Evolutionary conservation across 306 rosid species (phyloP), one percentile per base, ranked within the genome.

Genomic region (Casuarina glauca): DNA sequence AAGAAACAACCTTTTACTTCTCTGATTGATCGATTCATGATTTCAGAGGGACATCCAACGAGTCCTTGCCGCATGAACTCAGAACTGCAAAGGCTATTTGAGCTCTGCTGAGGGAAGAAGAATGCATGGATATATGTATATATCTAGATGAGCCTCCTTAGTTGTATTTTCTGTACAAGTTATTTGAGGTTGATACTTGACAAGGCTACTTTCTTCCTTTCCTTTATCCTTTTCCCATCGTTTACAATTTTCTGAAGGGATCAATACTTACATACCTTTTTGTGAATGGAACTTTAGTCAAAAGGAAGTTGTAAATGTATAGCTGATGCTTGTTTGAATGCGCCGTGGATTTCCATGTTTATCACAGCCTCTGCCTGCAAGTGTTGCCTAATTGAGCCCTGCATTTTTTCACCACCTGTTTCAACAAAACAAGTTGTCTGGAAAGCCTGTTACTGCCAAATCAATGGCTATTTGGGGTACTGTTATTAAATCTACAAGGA

Each of bases 41-140:
- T 83, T 84, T 72, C 93, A 93, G 98, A 96, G 87, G 90, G 99
- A 93, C 82, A 88, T 96, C 73, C 96, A 96, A 83, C 88, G 84
- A 85, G 89, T 96, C 72, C 86, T 93, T 42, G 94, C 96, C 16
- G 96, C 94, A 0, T 93, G 88, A 91, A 69, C 51, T 67, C 46
- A 69, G 81, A 69, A 68, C 16, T 10, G 50, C 13, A 74, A 71
- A 74, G 63, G 42, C 70, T 52, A 26, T 26, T n/a, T 50, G 3
- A 68, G 41, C 82, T 13, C 70, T 69, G 69, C 48, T 3, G 35
- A 17, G 57, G 78, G 62, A 74, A 64, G 48, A 52, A 26, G 69
- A 36, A 48, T 49, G 58, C 6, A 3, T 6, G 48, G 45, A 48
- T 15, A 64, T 62, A 71, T 76, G 68, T 60, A 75, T 75, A 86